A percentile compares a stretch with the other conserved stretches of the same genome.
These are phyloP conservation scores for Sphaerobolus stellatus DNA, from an alignment of 1,284 basidiomycete genomes.

Conservation along the genomic window DNA sequence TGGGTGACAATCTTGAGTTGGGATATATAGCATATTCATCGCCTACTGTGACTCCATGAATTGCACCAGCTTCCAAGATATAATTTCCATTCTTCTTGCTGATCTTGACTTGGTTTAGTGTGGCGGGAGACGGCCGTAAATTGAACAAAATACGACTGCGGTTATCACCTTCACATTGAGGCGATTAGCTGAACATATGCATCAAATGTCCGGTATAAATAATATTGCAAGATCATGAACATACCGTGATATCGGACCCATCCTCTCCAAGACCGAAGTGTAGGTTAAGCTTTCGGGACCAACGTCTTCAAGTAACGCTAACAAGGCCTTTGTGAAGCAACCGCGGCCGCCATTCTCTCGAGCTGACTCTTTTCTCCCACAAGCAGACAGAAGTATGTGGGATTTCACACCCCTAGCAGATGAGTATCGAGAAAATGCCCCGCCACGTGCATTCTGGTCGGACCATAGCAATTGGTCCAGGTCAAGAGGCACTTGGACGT, in stretches of 20 bases:
- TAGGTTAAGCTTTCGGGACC: constrained; percentile 56
- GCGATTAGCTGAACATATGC: constrained; percentile 42
- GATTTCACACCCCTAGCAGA: constrained; percentile 40
- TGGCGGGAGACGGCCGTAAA: too few species aligned
- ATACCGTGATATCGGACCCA: constrained; percentile 13
- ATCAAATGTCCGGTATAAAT: constrained; percentile 18
- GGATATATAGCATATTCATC: too few species aligned
- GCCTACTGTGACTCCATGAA: too few species aligned
- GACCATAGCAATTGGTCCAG: constrained; percentile 24
- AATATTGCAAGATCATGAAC: constrained; percentile 27
- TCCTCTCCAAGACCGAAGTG: constrained; percentile 40
- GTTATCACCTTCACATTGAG: constrained; percentile 50
- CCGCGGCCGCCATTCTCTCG: constrained; percentile 55
- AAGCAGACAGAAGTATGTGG: constrained; percentile 57
- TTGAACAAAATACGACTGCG: constrained; percentile 54
- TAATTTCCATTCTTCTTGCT: too few species aligned
- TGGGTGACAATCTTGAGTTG: too few species aligned
- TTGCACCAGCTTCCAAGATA: too few species aligned
- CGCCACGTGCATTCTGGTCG: neutral
- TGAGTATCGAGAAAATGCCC: constrained; percentile 42
- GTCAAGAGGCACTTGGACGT: constrained; percentile 44
- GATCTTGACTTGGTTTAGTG: too few species aligned
- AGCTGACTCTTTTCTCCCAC: constrained; percentile 49
- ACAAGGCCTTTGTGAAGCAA: constrained; percentile 52
- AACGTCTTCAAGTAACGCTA: constrained; percentile 43